A percentile compares a stretch with the other conserved stretches of the same genome.
These are phyloP conservation scores for Sequoiadendron giganteum DNA, from an alignment of 75 land plant species.

Conservation along the genomic window DNA sequence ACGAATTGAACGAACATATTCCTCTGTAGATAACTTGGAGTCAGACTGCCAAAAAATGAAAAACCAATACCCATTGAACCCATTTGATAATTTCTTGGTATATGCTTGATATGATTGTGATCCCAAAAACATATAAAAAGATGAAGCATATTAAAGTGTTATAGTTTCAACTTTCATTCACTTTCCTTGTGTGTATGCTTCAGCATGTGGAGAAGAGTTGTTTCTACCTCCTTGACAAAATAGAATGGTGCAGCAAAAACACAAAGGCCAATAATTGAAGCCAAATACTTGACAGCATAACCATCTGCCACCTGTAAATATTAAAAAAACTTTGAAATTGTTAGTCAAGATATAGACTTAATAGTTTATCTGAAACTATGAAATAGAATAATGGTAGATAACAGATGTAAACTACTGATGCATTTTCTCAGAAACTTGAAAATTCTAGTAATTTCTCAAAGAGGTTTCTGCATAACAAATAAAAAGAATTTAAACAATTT, in stretches of 20 bases:
- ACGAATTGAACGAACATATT: conserved; percentile 48
- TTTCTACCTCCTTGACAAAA: conserved; percentile 30
- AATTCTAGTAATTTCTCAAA: not conserved
- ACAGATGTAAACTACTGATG: not conserved
- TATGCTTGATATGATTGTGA: not conserved
- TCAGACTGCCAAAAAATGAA: conserved; percentile 11
- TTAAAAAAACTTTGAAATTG: not conserved
- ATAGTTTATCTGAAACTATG: not conserved
- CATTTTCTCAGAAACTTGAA: not conserved
- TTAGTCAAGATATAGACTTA: not conserved
- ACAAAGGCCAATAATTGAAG: conserved; percentile 39
- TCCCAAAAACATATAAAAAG: not conserved
- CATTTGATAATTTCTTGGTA: not conserved
- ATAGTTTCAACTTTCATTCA: not conserved
- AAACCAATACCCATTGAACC: not conserved
- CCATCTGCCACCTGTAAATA: conserved; percentile 39
- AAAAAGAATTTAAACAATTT: not conserved
- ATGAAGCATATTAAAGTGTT: not conserved
- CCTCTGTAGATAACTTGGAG: conserved; percentile 31
- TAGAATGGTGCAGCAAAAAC: conserved; percentile 46
- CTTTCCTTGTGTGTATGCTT: not conserved
- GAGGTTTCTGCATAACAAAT: not conserved
- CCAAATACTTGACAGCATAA: conserved; percentile 34
- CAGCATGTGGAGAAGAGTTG: not conserved
- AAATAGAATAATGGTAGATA: not conserved